Base-by-base conservation (phyloP, 73 alveolate genomes). In the Effrenium voratum region DNA sequence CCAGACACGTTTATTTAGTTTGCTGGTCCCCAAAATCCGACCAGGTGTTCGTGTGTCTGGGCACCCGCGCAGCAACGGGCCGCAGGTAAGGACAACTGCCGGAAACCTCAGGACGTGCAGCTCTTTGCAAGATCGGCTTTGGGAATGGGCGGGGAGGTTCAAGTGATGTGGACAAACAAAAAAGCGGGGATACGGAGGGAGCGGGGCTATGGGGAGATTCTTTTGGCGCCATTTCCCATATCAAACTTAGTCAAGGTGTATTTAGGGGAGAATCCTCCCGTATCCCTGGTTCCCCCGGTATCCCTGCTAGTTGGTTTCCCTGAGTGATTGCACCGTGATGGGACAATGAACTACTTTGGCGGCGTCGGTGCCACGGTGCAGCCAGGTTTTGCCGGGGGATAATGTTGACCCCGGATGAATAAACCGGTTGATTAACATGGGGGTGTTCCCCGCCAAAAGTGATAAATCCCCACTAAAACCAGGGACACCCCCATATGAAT, bases 31-130 rank as follows among this genome's bases (percentile, higher is more conserved):
- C 63, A 8, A 8, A 12, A 52, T 19, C 8, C 63, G 63, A 12
- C 63, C 19, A 19, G 19, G 63, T 12, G 8, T 8, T 19, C 19
- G 63, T 12, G 26, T 52, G 63, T 19, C 63, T 38, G 12, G 38
- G 43, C 32, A 16, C 2, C 26, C 5, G 16, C 47, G 44, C 94
- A 86, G 10, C 5, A 86, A 68, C 0, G 94, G 94, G 49, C 94
- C 94, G 12, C 94, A 86, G 83, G 94, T 86, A 50, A 86, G 73
- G 40, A 86, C 94, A 49, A 86, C 82, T 2, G 82, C 79, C 6
- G 94, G 94, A 47, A 86, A 86, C 94, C 94, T 86, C 66, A 5
- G 2, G 45, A n/a, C n/a, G n/a, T n/a, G n/a, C n/a, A n/a, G n/a
- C n/a, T n/a, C n/a, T n/a, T n/a, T n/a, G n/a, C n/a, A n/a, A n/a